Percentiles rank a stretch among this genome's conserved stretches.
Conservation (phyloP, 2,329 filamentous ascomycete genomes). For the Talaromyces sp. region DNA sequence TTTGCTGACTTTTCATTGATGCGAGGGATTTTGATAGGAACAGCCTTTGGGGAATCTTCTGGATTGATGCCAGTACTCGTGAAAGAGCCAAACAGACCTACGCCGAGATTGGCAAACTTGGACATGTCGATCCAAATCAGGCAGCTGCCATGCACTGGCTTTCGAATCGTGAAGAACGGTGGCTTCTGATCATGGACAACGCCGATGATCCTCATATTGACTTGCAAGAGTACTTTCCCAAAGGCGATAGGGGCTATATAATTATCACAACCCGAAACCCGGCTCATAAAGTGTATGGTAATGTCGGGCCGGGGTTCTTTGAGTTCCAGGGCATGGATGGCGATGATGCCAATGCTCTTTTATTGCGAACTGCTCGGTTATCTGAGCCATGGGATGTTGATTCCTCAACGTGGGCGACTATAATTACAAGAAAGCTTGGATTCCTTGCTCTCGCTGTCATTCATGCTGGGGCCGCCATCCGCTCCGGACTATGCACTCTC, state of each 20-base stretch:
- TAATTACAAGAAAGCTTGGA: constrained; percentile 19
- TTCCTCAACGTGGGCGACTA: not conserved
- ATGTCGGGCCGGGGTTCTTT: constrained; percentile 21
- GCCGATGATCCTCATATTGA: constrained; percentile 35
- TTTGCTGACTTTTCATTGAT: too few relatives aligned
- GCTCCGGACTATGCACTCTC: too few relatives aligned
- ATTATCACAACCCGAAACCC: constrained; percentile 37
- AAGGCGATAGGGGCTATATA: constrained; percentile 29
- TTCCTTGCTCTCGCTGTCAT: constrained; percentile 24
- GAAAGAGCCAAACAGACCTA: not conserved
- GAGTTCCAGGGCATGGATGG: constrained; percentile 19
- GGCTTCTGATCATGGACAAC: constrained; percentile 40
- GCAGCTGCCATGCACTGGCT: not conserved
- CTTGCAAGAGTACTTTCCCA: constrained; percentile 29
- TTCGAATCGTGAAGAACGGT: constrained; percentile 14
- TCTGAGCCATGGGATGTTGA: not conserved
- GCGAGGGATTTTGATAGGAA: not conserved
- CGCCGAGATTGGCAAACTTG: not conserved
- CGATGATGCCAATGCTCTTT: not conserved
- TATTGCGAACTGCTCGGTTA: not conserved
- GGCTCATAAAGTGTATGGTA: constrained; percentile 26
- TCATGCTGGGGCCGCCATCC: constrained; percentile 24
- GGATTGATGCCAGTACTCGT: not conserved
- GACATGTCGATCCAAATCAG: not conserved
- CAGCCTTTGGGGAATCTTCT: not conserved